Percentiles rank a stretch among this genome's conserved stretches.
Evolutionary conservation across 1,139 yeast genomes (phyloP).

Genomic region (Kurtzmaniella natalensis): DNA sequence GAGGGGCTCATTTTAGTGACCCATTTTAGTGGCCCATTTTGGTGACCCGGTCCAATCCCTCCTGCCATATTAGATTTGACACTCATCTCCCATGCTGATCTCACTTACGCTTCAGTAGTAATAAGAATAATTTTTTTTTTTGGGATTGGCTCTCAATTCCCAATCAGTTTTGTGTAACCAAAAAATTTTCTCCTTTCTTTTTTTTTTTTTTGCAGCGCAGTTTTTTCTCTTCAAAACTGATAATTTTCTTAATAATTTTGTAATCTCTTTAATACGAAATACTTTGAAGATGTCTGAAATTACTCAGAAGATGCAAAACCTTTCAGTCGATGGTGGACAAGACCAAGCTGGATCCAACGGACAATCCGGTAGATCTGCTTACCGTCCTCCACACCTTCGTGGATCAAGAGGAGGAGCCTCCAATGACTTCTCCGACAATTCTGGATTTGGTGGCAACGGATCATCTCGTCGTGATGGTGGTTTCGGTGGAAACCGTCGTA

Average conservation of each 20-base stretch:
- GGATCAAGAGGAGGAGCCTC: slow-evolving; percentile 5
- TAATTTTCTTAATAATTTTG: not conserved
- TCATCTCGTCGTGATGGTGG: slow-evolving; percentile 10
- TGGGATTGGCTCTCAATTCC: too few species aligned
- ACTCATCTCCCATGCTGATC: too few species aligned
- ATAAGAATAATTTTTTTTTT: too few species aligned
- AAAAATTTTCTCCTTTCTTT: slow-evolving; percentile 4
- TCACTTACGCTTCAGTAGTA: too few species aligned
- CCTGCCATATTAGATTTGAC: too few species aligned
- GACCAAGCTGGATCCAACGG: slow-evolving; percentile 11
- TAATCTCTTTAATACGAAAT: too few species aligned
- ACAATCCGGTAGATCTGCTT: slow-evolving; percentile 20
- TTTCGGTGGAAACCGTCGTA: slow-evolving; percentile 17
- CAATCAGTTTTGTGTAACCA: slow-evolving; percentile 1
- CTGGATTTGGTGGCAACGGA: slow-evolving; percentile 19
- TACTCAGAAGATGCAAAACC: slow-evolving; percentile 41
- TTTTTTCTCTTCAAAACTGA: not conserved
- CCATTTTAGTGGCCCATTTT: too few species aligned
- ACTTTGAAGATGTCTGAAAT: slow-evolving; percentile 33
- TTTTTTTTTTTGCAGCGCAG: slow-evolving; percentile 6
- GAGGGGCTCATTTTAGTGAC: too few species aligned
- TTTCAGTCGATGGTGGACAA: slow-evolving; percentile 28
- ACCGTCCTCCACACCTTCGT: slow-evolving; percentile 73
- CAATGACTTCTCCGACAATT: slow-evolving; percentile 10
- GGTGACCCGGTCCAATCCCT: too few species aligned